A percentile compares a stretch with the other conserved stretches of the same genome.
phyloP scores from a whole-genome alignment of 805 yeast species.

The Cyberlindnera samutprakarnensis region DNA sequence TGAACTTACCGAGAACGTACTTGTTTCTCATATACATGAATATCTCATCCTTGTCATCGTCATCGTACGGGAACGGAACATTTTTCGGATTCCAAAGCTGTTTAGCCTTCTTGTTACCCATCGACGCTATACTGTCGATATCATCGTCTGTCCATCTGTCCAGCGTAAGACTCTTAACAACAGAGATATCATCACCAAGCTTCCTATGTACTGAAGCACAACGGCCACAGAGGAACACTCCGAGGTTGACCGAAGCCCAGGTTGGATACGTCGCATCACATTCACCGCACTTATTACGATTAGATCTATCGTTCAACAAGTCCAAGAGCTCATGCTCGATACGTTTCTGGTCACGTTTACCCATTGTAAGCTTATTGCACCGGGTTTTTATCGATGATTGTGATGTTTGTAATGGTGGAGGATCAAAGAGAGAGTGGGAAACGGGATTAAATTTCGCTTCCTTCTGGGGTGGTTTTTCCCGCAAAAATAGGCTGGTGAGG shows the following conservation, averaged over 20 bases:
- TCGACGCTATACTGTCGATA: slow-evolving; percentile 31
- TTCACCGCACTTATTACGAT: slow-evolving; percentile 72
- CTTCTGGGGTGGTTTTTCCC: too few relatives aligned
- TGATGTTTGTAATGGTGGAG: too few relatives aligned
- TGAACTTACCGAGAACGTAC: slow-evolving; percentile 55
- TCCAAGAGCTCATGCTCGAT: slow-evolving; percentile 48
- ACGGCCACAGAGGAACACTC: slow-evolving; percentile 73
- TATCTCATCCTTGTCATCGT: slow-evolving; percentile 57
- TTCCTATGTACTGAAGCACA: slow-evolving; percentile 76
- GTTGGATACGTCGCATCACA: slow-evolving; percentile 62
- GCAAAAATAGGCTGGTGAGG: too few relatives aligned
- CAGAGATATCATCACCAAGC: slow-evolving; percentile 52
- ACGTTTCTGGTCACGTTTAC: slow-evolving; percentile 29
- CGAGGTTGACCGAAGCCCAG: slow-evolving; percentile 32
- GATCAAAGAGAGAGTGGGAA: too few relatives aligned
- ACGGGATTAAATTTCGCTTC: too few relatives aligned
- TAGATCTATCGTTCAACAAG: slow-evolving; percentile 49
- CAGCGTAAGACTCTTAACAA: slow-evolving; percentile 64
- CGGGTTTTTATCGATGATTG: too few relatives aligned
- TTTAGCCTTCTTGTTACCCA: slow-evolving; percentile 59
- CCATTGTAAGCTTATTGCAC: too few relatives aligned
- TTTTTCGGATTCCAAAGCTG: slow-evolving; percentile 61
- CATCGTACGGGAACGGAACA: slow-evolving; percentile 68
- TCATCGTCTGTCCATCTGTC: slow-evolving; percentile 63
- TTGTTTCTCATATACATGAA: slow-evolving; percentile 59